Evolutionary conservation across 169 alveolate genomes (phyloP).

Genomic region (Cryptosporidium parvum): DNA sequence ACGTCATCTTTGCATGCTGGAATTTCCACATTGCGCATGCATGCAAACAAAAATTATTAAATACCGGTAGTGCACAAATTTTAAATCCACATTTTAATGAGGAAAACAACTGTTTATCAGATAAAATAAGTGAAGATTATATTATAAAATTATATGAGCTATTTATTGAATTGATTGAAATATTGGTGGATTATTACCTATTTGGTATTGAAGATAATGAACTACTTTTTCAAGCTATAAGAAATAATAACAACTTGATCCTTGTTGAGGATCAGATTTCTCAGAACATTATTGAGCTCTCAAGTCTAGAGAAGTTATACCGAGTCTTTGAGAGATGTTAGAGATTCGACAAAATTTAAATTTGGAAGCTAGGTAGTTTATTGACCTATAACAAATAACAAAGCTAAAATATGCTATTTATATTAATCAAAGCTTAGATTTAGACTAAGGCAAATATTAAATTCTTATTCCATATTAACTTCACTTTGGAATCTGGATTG

Average conservation of each 20-base stretch:
- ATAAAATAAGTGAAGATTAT: neutral
- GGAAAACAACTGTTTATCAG: neutral
- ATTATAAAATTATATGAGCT: neutral
- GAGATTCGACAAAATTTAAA: neutral
- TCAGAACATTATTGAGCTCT: slow-evolving; percentile 72
- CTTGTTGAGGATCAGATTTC: slow-evolving; percentile 1
- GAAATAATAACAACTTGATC: slow-evolving; percentile 24
- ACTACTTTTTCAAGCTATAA: slow-evolving; percentile 34
- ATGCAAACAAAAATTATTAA: neutral
- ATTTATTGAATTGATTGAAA: slow-evolving; percentile 1
- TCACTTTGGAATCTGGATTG: slow-evolving; percentile 10
- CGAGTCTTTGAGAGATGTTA: slow-evolving; percentile 80
- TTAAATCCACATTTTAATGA: neutral
- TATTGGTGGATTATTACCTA: slow-evolving; percentile 29
- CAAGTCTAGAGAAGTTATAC: slow-evolving; percentile 78
- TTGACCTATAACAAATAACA: neutral
- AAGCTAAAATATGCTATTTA: neutral
- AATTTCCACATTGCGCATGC: slow-evolving; percentile 35
- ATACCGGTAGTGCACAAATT: neutral
- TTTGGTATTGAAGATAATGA: slow-evolving; percentile 40
- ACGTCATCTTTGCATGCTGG: slow-evolving; percentile 39
- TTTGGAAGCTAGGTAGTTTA: too few relatives aligned
- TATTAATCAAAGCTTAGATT: neutral
- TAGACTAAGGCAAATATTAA: neutral
- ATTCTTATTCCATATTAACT: neutral